Evolutionary conservation across 306 rosid species (phyloP), one percentile per base, ranked within the genome.

Genomic region (Sicyos edulis): DNA sequence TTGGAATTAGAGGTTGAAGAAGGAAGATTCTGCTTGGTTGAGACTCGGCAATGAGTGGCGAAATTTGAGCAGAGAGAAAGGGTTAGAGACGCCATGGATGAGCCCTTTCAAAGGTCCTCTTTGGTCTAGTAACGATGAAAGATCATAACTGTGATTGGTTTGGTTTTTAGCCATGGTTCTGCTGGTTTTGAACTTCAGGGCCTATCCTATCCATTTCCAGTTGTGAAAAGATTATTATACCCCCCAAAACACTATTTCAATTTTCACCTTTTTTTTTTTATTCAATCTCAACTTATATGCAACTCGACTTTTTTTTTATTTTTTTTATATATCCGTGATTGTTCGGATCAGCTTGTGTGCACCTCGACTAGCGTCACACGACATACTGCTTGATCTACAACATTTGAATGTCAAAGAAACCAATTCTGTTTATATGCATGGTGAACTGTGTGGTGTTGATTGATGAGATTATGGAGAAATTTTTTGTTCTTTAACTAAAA

Each of bases 61-160:
- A 91, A 83, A 24, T 88, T 70, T 77, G 95, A 67, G 79, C 86
- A 93, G 4, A 87, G 63, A 8, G 95, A 86, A 70, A 87, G 83
- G 26, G 90, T 84, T 0, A 86, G 54, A n/a, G 97, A 84, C 2
- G 97, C 96, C 97, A 91, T 91, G 19, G 10, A 1, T 21, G 45
- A 49, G 59, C 26, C 56, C 40, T 51, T 26, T 68, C 21, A 44
- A 44, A 21, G 55, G 32, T 47, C 56, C 8, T 49, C 44, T 61
- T 8, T 49, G 73, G 73, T 65, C 7, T 45, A 61, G 26, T 45
- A 3, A 6, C 42, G 2, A 29, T 14, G 34, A 7, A 14, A 29
- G 17, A 29, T 4, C 66, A 57, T 12, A 10, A 72, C 60, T 53
- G 5, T 55, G 63, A 8, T 13, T 55, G 7, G 37, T 54, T 37